Conservation (phyloP, 257 asterid genomes). For the Ballota nigra region DNA sequence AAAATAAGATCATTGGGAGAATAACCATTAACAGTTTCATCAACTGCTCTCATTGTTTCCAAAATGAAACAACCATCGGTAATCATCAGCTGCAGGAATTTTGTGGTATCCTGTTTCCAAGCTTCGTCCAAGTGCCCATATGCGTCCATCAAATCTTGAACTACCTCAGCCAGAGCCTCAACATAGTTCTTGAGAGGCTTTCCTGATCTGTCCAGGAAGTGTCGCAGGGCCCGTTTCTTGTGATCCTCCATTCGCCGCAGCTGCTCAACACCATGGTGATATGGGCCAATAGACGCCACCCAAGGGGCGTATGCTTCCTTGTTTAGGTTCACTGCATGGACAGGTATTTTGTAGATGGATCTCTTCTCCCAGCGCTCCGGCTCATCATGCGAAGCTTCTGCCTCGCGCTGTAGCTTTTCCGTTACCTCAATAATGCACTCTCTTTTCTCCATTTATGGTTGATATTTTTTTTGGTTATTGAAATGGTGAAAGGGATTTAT, state of each 20-base stretch:
- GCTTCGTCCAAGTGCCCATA: slow-evolving; percentile 23
- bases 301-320: neutral
- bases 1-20: slow-evolving; percentile 27
- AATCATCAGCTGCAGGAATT: slow-evolving; percentile 28
- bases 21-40: neutral
- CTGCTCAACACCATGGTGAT: neutral
- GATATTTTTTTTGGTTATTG: neutral
- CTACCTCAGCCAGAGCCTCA: neutral
- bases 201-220: slow-evolving; percentile 22
- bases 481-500: neutral
- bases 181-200: slow-evolving; percentile 9
- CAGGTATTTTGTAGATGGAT: neutral
- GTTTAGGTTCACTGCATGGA: neutral
- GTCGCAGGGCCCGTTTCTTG: slow-evolving; percentile 37
- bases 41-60: slow-evolving; percentile 10
- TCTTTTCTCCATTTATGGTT: neutral
- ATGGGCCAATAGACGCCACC: slow-evolving; percentile 4
- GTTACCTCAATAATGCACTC: neutral
- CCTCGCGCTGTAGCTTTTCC: neutral
- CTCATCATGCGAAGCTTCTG: neutral
- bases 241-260: slow-evolving; percentile 33
- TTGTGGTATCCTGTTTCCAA: neutral
- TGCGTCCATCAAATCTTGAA: slow-evolving; percentile 26
- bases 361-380: neutral
- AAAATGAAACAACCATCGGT: slow-evolving; percentile 31